Percentiles rank a stretch among this genome's conserved stretches.
Evolutionary conservation across 345 rosid genomes (phyloP).

Genomic region (Eutrema heterophyllum): DNA sequence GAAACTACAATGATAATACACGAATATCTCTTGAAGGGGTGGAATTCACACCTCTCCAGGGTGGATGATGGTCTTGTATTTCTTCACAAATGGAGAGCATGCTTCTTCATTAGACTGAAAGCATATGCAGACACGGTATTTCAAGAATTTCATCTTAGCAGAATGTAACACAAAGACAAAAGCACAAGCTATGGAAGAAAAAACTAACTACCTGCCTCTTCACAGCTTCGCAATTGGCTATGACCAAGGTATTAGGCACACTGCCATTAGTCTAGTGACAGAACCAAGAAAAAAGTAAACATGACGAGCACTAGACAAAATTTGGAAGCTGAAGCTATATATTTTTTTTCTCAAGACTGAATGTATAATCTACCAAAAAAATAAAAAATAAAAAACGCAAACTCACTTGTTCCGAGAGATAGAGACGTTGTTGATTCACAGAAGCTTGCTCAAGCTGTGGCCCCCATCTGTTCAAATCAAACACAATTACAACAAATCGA

Average conservation of each 20-base stretch:
- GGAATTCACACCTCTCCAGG: slow-evolving; percentile 81
- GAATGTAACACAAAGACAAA: neutral
- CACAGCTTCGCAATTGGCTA: slow-evolving; percentile 82
- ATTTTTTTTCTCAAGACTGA: neutral
- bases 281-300: neutral
- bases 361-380: neutral
- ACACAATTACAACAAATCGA: neutral
- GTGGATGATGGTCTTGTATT: slow-evolving; percentile 91
- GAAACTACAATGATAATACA: neutral
- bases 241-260: slow-evolving; percentile 88
- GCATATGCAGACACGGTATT: neutral
- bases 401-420: slow-evolving; percentile 21
- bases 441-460: neutral
- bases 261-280: slow-evolving; percentile 73
- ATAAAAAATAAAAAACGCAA: neutral
- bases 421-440: slow-evolving; percentile 11
- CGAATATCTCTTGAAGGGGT: neutral
- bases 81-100: slow-evolving; percentile 81
- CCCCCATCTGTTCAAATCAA: slow-evolving; percentile 19
- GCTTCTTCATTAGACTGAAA: slow-evolving; percentile 78
- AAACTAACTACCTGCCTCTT: slow-evolving; percentile 50
- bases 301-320: neutral
- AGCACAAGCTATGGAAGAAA: neutral
- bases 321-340: neutral
- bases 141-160: neutral